These are phyloP conservation scores for Kalaharituber pfeilii DNA, from an alignment of 2,329 filamentous ascomycete genomes.

Conservation along the genomic window DNA sequence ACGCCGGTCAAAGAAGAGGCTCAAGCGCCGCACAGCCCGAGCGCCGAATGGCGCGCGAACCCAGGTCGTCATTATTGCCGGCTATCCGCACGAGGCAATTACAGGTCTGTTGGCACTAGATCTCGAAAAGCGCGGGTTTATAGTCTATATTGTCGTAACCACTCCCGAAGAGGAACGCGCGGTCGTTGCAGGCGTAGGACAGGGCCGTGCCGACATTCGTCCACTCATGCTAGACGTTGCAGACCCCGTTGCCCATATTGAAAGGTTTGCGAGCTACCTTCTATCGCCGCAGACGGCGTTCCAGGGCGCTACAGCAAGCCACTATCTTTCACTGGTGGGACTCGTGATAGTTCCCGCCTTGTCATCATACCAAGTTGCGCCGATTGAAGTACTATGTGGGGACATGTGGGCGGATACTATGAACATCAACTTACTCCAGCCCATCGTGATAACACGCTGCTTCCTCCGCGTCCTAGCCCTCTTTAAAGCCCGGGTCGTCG, in stretches of 20 bases:
- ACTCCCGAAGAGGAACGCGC: slow-evolving; percentile 69
- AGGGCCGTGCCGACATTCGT: slow-evolving; percentile 44
- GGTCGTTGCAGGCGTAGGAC: slow-evolving; percentile 45
- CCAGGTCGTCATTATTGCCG: slow-evolving; percentile 77
- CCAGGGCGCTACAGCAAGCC: slow-evolving; percentile 41
- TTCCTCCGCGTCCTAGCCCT: slow-evolving; percentile 63
- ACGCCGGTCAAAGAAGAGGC: slow-evolving; percentile 44
- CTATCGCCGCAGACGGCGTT: slow-evolving; percentile 59
- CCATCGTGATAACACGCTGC: slow-evolving; percentile 72
- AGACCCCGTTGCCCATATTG: slow-evolving; percentile 53
- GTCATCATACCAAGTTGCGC: slow-evolving; percentile 58
- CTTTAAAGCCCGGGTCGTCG: slow-evolving; percentile 47
- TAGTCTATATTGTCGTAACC: slow-evolving; percentile 78
- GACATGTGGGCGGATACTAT: slow-evolving; percentile 76
- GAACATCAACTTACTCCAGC: slow-evolving; percentile 79
- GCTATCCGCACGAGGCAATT: slow-evolving; percentile 69
- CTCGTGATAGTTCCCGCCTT: slow-evolving; percentile 69
- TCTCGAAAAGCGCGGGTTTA: slow-evolving; percentile 76
- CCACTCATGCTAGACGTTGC: slow-evolving; percentile 69
- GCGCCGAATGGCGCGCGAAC: slow-evolving; percentile 68
- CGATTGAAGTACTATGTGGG: slow-evolving; percentile 68
- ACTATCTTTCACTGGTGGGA: slow-evolving; percentile 59
- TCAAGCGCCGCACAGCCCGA: slow-evolving; percentile 57
- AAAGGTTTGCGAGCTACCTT: slow-evolving; percentile 53
- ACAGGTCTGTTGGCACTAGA: slow-evolving; percentile 71